These are phyloP conservation scores for Xylaria sp. DNA, from an alignment of 2,329 filamentous ascomycete species.

Conservation along the genomic window DNA sequence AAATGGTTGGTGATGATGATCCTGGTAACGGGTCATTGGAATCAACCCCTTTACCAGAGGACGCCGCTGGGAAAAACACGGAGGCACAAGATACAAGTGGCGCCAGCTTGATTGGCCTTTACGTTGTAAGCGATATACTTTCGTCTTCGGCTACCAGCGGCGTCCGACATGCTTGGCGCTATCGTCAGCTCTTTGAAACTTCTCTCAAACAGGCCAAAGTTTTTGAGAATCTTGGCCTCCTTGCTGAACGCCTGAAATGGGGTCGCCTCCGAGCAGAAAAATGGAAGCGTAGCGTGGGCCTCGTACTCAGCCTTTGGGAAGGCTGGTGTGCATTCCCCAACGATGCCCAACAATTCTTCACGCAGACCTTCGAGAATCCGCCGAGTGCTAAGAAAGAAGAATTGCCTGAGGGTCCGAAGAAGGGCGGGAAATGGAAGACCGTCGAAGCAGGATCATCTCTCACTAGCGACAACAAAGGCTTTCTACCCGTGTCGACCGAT, in stretches of 20 bases:
- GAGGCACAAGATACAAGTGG: conserved; percentile 71
- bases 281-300: conserved; percentile 80
- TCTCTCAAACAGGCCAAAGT: conserved; percentile 72
- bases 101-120: conserved; percentile 82
- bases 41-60: conserved; percentile 51
- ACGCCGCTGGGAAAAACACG: conserved; percentile 52
- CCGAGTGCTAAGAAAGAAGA: conserved; percentile 60
- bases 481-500: conserved; percentile 41
- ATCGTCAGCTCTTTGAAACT: conserved; percentile 80
- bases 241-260: conserved; percentile 79
- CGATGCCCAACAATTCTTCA: conserved; percentile 77
- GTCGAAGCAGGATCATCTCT: conserved; percentile 55
- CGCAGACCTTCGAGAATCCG: conserved; percentile 75
- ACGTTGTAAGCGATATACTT: conserved; percentile 80
- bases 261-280: conserved; percentile 84
- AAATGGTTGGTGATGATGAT: conserved; percentile 52
- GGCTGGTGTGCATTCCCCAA: conserved; percentile 78
- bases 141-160: conserved; percentile 80
- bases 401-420: conserved; percentile 49
- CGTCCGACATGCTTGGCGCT: conserved; percentile 87
- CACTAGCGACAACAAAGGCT: conserved; percentile 42
- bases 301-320: conserved; percentile 77
- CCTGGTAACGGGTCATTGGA: conserved; percentile 51
- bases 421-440: conserved; percentile 59
- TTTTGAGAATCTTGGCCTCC: conserved; percentile 78